Evolutionary conservation across 2,329 filamentous ascomycete genomes (phyloP), one percentile per base, ranked within the genome.

Genomic region (Clonostachys rosea): DNA sequence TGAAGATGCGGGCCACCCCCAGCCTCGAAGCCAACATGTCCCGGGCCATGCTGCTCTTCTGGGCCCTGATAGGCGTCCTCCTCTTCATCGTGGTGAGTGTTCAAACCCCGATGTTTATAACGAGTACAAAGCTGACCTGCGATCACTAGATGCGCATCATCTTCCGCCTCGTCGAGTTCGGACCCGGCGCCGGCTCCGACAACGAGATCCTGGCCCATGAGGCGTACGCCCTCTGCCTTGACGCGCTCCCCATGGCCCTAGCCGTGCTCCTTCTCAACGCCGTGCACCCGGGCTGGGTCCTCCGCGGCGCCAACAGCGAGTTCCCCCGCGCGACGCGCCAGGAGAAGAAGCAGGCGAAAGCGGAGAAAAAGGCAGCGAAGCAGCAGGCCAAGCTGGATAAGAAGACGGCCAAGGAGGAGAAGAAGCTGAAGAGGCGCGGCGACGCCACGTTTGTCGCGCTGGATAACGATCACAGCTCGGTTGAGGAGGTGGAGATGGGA

Each of bases 121-220:
- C 45, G 53, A 17, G 48, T 44, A 13, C 4, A 39, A 30, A 30
- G 9, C 24, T 30, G 24, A 30, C 24, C 8, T 30, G 17, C 44
- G 10, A 30, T 30, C 8, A 42, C 7, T 44, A 78, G 69, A 59
- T 73, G 30, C 76, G 81, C 34, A 83, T 85, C 57, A 73, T 82
- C 52, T 86, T 76, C 61, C 78, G 81, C 33, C 67, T 86, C 3
- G 60, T 69, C 45, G 79, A 86, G 58, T 85, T 77, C 54, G 67
- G 69, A 0, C 63, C 66, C 5, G 76, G 75, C 11, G 55, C 74
- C 17, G 60, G 62, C 39, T 54, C 57, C 6, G 52, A 61, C n/a
- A 77, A 75, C 55, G 62, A 65, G 0, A 62, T 79, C 17, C 69
- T 75, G 1, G 69, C 60, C 40, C 66, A 79, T 50, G 78, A 83